Percentiles rank a stretch among this genome's conserved stretches.
These are phyloP conservation scores for Boehmeria nivea DNA, from an alignment of 306 rosid species.

Conservation along the genomic window DNA sequence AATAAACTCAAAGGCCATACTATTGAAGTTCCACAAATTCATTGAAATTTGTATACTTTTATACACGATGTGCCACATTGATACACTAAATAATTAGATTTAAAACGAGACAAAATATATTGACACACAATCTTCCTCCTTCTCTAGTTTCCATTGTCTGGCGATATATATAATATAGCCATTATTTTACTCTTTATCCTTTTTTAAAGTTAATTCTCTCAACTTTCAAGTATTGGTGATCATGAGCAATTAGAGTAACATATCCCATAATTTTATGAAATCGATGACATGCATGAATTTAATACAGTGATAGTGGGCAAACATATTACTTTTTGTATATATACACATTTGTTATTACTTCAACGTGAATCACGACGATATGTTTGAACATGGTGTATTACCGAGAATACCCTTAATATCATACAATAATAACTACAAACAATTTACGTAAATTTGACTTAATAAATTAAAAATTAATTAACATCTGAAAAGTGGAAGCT, in stretches of 20 bases:
- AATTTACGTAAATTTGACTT: no score
- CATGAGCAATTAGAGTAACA: background rate
- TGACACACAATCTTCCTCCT: background rate
- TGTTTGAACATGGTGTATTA: background rate
- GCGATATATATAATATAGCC: no score
- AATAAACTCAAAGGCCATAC: background rate
- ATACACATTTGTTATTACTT: background rate
- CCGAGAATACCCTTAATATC: conserved; percentile 7
- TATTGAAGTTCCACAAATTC: background rate
- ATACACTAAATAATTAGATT: background rate
- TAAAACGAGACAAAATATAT: background rate
- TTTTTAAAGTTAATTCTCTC: background rate
- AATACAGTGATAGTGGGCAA: conserved; percentile 13
- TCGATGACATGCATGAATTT: conserved; percentile 2
- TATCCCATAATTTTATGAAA: conserved; percentile 4
- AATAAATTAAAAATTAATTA: no score
- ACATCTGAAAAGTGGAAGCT: background rate
- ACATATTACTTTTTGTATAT: background rate
- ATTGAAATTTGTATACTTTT: background rate
- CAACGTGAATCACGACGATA: conserved; percentile 13
- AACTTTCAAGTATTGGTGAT: no score
- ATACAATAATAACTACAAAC: background rate
- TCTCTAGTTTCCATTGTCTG: background rate
- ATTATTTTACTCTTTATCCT: background rate
- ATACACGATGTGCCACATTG: no score